Base-by-base conservation (phyloP, 1,284 basidiomycete genomes). In the Salmacisia buchloeana region DNA sequence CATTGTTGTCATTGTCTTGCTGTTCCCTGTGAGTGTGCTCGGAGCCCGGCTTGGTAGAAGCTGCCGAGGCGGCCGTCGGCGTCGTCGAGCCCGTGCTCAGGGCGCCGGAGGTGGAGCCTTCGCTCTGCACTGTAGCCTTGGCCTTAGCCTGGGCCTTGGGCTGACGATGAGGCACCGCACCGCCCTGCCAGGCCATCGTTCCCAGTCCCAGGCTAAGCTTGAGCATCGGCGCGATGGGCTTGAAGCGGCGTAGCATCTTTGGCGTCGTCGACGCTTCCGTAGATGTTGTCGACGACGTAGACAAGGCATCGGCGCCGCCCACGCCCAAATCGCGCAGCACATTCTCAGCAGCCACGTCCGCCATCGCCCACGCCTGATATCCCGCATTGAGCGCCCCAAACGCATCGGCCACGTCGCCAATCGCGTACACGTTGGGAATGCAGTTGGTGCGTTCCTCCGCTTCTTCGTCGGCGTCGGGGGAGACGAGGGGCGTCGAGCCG, bases 351-450 rank as follows among this genome's bases (percentile, higher is more conserved):
- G 76, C 77, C 2, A 76, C 61, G 52, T 79, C 77, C 10, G 75
- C 77, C 77, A 78, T 78, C 49, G 63, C 69, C 77, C 77, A 79
- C 1, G 77, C 77, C 61, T 78, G 76, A 62, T 78, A 78, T 9
- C 77, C 77, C 0, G 77, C 77, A 46, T 79, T 79, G 38, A 79
- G 60, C 2, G 77, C 75, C 18, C 77, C 77, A 61, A 78, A 79
- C 3, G 76, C 77, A 63, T 79, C 75, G 2, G 74, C 77, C 1
- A 70, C 67, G 58, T 79, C 77, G 36, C 77, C 77, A 33, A 79
- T 77, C 0, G 76, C 77, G 56, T 78, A 79, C 21, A 78, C 69
- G 59, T 78, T 72, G 36, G 58, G 45, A 27, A 74, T 64, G 60
- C 60, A 64, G 6, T 35, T 15, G 9, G 13, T 49, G 39, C 39